Base-by-base conservation (phyloP, 225 moss, liverwort and hornwort genomes). In the Asterella californica region DNA sequence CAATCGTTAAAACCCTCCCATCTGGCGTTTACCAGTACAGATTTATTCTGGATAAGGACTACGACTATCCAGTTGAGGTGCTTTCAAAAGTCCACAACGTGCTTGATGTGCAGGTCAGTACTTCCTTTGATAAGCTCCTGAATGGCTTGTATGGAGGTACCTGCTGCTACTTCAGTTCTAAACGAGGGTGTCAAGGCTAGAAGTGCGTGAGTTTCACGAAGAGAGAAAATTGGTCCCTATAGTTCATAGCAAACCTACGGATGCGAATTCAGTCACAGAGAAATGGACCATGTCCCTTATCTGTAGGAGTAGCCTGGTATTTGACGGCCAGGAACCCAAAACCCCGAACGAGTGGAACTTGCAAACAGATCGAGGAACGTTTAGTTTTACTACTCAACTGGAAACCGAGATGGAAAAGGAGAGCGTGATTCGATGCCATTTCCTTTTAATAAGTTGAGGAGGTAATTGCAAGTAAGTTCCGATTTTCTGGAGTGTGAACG, bases 11-110 rank as follows among this genome's bases (percentile, higher is more conserved):
- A 85, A 90, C 90, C 47, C 95, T 99, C 29, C 99, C 87, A 77
- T 92, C 99, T 72, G 99, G 99, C 81, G 93, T 95, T 10, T 99
- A 99, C 80, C 92, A 95, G 73, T 99, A 93, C 70, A 93, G 90
- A 89, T 89, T 99, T 72, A 92, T 91, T 80, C 83, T 95, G 81
- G 99, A 99, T 84, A 89, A 92, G 77, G 88, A 91, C 61, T 93
- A 91, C 90, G 91, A 85, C 79, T 95, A 95, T 81, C 82, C 95
- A 78, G 89, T 86, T 30, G 95, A 93, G 49, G 86, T 91, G 54
- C 88, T 87, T 32, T 79, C 81, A 10, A 90, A 90, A 73, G 90
- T 91, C 76, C 88, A 90, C 87, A 99, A 99, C 74, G 89, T 93
- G 80, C 87, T 99, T 65, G 99, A 95, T 84, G 95, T 99, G 72